Percentiles rank a stretch among this genome's conserved stretches.
phyloP scores from a whole-genome alignment of 2,329 filamentous ascomycete genomes.

The Xylariaceae sp. region DNA sequence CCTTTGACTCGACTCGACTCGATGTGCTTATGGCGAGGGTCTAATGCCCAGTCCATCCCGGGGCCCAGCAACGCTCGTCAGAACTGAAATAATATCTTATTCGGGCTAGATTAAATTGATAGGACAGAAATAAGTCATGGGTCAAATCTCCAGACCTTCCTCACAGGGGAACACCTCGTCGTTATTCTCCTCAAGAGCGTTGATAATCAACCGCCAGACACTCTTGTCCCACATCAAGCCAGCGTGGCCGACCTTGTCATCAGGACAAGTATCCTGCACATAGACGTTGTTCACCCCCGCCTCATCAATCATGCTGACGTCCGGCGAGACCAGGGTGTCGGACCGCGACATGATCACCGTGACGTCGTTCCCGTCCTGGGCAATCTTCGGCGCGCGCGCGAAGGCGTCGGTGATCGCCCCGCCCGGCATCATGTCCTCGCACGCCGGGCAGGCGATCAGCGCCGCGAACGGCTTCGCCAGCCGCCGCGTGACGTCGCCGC shows the following conservation, averaged over 20 bases:
- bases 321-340: constrained; percentile 19
- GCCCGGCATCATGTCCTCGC: constrained; percentile 22
- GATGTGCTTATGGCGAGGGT: too few relatives aligned
- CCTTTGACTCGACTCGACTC: too few relatives aligned
- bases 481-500: constrained; percentile 17
- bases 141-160: constrained; percentile 8
- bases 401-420: constrained; percentile 18
- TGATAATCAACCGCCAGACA: constrained; percentile 23
- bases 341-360: constrained; percentile 21
- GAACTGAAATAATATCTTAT: too few relatives aligned
- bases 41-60: too few relatives aligned
- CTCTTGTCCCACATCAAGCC: constrained; percentile 22
- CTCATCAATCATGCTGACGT: constrained; percentile 20
- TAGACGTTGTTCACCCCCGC: constrained; percentile 17
- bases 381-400: constrained; percentile 13
- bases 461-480: constrained; percentile 15
- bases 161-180: constrained; percentile 21
- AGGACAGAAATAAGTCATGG: too few relatives aligned
- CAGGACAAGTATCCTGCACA: constrained; percentile 23
- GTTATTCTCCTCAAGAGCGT: constrained; percentile 23
- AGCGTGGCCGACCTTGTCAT: constrained; percentile 21
- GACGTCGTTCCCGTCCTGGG: constrained; percentile 21
- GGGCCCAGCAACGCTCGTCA: too few relatives aligned
- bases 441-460: constrained; percentile 20
- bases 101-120: too few relatives aligned